Conservation (phyloP, 169 alveolate species). For the Plasmodium adleri region DNA sequence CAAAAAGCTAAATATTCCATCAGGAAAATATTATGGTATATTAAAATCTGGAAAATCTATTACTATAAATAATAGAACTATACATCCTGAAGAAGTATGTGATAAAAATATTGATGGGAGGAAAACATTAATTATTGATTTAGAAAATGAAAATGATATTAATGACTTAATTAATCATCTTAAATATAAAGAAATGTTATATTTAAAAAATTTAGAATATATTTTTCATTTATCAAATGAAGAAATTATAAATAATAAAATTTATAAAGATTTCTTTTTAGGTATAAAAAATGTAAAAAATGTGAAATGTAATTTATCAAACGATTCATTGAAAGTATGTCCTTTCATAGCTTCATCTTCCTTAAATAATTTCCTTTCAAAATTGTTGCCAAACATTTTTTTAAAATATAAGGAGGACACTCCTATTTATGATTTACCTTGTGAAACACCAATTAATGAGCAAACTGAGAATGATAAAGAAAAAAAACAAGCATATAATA, state of each 20-base stretch:
- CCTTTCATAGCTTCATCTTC: constrained; percentile 71
- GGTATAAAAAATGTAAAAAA: constrained; percentile 66
- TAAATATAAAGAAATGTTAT: constrained; percentile 11
- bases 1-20: constrained; percentile 84
- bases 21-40: constrained; percentile 90
- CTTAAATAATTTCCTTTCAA: constrained; percentile 66
- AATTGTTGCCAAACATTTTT: constrained; percentile 60
- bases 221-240: constrained; percentile 67
- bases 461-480: not conserved
- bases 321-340: constrained; percentile 46
- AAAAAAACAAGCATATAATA: not conserved
- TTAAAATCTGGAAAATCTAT: constrained; percentile 90
- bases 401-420: constrained; percentile 62
- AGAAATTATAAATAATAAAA: constrained; percentile 27
- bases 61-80: constrained; percentile 83
- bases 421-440: constrained; percentile 31
- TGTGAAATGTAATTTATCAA: constrained; percentile 64
- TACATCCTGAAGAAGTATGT: constrained; percentile 89
- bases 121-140: constrained; percentile 68
- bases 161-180: constrained; percentile 21
- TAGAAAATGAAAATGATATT: constrained; percentile 24
- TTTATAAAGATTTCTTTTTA: constrained; percentile 51
- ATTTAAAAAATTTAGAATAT: constrained; percentile 71
- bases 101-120: constrained; percentile 87
- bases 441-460: constrained; percentile 2